These are phyloP conservation scores for Emericellopsis cladophorae DNA, from an alignment of 2,329 filamentous ascomycete genomes.

Conservation along the genomic window DNA sequence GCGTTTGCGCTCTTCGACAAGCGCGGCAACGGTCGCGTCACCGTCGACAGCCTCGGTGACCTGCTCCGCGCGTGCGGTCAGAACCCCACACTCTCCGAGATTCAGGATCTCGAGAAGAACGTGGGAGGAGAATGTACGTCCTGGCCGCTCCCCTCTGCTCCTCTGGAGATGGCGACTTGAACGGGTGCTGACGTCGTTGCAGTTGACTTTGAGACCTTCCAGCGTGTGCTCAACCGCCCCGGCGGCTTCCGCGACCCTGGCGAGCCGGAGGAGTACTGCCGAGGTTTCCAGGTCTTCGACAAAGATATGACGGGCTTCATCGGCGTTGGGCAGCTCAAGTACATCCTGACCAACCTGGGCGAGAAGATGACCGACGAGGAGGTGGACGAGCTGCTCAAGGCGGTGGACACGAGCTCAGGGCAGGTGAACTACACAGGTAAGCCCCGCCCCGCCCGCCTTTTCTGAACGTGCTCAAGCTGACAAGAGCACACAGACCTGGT, in stretches of 20 bases:
- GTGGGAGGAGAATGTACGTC: constrained; percentile 83
- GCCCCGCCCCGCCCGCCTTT: constrained; percentile 12
- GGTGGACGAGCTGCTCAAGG: constrained; percentile 97
- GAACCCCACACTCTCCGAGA: constrained; percentile 92
- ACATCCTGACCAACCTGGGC: constrained; percentile 92
- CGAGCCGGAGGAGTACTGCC: constrained; percentile 95
- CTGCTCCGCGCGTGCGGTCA: constrained; percentile 93
- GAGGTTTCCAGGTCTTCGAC: constrained; percentile 98
- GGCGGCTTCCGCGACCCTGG: constrained; percentile 97
- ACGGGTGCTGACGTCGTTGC: constrained; percentile 5
- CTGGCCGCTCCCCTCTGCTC: background rate
- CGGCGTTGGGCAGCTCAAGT: constrained; percentile 92
- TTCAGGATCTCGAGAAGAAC: constrained; percentile 80
- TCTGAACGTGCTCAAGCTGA: background rate
- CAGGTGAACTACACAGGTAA: constrained; percentile 96
- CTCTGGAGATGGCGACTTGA: background rate
- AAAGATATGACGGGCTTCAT: constrained; percentile 99
- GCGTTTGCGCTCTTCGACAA: constrained; percentile 99
- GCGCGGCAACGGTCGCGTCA: constrained; percentile 88
- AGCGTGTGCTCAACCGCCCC: constrained; percentile 91
- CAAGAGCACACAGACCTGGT: constrained; percentile 52
- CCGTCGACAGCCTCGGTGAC: constrained; percentile 78
- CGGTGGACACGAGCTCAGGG: constrained; percentile 87
- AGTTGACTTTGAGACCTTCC: constrained; percentile 98
- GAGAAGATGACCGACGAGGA: constrained; percentile 99